phyloP scores from a whole-genome alignment of 352 stramenopile species.

The Phytophthora hybrid region DNA sequence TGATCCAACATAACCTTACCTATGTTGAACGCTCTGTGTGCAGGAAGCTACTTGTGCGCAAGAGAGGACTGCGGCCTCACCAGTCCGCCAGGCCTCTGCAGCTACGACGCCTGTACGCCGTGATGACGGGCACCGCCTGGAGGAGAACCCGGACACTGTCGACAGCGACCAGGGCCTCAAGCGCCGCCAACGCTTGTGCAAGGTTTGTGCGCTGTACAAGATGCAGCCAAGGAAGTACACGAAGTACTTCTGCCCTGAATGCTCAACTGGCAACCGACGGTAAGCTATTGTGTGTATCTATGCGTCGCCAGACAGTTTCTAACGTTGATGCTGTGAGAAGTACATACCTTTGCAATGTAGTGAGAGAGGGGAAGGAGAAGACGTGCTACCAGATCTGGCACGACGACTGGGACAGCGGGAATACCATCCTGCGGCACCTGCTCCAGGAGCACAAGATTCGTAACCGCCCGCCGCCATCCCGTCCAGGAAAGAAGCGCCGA shows the following conservation, averaged over 20 bases:
- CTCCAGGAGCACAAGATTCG: conserved; percentile 4
- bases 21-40: not conserved
- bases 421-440: not conserved
- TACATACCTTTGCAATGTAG: conserved; percentile 21
- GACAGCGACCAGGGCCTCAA: too few species aligned
- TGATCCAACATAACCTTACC: not conserved
- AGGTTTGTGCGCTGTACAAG: too few species aligned
- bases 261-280: not conserved
- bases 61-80: not conserved
- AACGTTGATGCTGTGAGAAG: conserved; percentile 1
- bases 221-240: not conserved
- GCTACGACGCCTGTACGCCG: too few species aligned
- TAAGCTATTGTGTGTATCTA: not conserved
- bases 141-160: too few species aligned
- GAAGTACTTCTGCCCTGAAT: not conserved
- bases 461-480: not conserved
- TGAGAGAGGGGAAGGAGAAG: not conserved
- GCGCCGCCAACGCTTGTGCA: too few species aligned
- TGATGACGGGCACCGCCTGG: not conserved
- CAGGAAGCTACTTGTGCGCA: not conserved
- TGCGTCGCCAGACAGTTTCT: not conserved
- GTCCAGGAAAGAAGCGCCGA: conserved; percentile 19
- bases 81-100: not conserved
- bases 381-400: conserved; percentile 20
- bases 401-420: conserved; percentile 16